Conservation (phyloP, 148 eudicot genomes). For the Chenopodium suecicum region DNA sequence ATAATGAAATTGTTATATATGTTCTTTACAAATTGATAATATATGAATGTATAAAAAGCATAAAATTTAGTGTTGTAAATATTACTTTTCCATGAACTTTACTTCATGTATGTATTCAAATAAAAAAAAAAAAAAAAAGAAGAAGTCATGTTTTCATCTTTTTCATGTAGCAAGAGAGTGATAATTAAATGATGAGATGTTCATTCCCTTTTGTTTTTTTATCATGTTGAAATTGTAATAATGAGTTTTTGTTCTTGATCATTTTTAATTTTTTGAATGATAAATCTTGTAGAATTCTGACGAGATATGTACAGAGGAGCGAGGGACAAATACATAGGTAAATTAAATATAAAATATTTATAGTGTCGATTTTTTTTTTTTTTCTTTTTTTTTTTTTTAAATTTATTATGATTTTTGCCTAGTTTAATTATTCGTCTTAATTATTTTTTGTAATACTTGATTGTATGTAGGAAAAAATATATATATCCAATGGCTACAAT, state of each 20-base stretch:
- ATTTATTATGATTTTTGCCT: neutral
- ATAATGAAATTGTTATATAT: too few relatives aligned
- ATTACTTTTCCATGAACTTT: neutral
- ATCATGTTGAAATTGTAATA: neutral
- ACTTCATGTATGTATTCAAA: neutral
- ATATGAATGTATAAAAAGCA: neutral
- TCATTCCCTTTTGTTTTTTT: too few relatives aligned
- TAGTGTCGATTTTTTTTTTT: too few relatives aligned
- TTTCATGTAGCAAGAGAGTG: too few relatives aligned
- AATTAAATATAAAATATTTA: neutral
- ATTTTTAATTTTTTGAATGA: neutral
- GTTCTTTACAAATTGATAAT: too few relatives aligned
- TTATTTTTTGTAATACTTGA: neutral
- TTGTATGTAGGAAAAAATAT: slow-evolving; percentile 31
- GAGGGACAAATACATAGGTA: slow-evolving; percentile 56
- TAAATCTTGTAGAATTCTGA: slow-evolving; percentile 54
- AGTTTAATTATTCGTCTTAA: neutral
- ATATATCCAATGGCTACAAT: slow-evolving; percentile 36
- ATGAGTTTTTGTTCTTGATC: neutral
- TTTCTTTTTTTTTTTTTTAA: too few relatives aligned
- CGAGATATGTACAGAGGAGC: slow-evolving; percentile 72
- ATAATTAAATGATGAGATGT: too few relatives aligned
- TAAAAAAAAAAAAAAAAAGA: too few relatives aligned
- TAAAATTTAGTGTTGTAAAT: neutral
- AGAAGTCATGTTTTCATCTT: too few relatives aligned